phyloP scores from a whole-genome alignment of 208 protist genomes.

The Paratrypanosoma confusum region DNA sequence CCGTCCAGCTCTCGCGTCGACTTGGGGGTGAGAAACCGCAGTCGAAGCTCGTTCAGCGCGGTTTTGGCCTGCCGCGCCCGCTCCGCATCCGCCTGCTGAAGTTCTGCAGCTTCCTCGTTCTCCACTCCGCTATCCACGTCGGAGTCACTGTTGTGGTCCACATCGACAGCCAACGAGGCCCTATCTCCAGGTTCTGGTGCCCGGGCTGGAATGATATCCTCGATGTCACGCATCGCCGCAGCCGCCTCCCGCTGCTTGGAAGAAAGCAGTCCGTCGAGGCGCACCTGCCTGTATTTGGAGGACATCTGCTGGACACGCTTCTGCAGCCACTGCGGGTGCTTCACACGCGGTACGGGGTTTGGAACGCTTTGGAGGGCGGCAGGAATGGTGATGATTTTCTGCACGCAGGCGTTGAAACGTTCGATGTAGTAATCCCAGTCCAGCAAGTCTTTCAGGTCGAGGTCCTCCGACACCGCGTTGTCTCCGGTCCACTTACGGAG shows the following conservation, averaged over 20 bases:
- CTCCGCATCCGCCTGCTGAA: slow-evolving; percentile 36
- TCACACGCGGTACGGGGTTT: slow-evolving; percentile 96
- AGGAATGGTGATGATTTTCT: slow-evolving; percentile 99
- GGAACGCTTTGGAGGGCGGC: slow-evolving; percentile 94
- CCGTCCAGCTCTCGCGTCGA: slow-evolving; percentile 46
- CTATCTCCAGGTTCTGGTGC: neutral
- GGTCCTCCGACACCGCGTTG: slow-evolving; percentile 28
- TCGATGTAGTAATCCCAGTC: slow-evolving; percentile 99
- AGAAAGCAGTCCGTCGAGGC: slow-evolving; percentile 44
- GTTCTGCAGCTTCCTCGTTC: slow-evolving; percentile 38
- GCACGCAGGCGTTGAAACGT: slow-evolving; percentile 93
- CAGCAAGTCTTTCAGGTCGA: slow-evolving; percentile 89
- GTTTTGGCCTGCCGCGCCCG: slow-evolving; percentile 24
- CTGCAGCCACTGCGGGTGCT: slow-evolving; percentile 97
- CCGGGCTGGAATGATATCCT: slow-evolving; percentile 26
- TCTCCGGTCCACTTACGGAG: slow-evolving; percentile 93
- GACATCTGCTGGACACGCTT: slow-evolving; percentile 79
- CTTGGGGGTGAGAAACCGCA: slow-evolving; percentile 59
- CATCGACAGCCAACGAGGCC: slow-evolving; percentile 12
- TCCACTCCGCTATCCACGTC: slow-evolving; percentile 8
- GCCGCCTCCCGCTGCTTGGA: slow-evolving; percentile 5
- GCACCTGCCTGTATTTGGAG: slow-evolving; percentile 69
- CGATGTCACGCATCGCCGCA: slow-evolving; percentile 28
- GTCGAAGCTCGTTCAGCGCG: slow-evolving; percentile 24
- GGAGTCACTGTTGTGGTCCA: slow-evolving; percentile 18